phyloP scores from a whole-genome alignment of 345 rosid species.

The Moricandia moricandioides region DNA sequence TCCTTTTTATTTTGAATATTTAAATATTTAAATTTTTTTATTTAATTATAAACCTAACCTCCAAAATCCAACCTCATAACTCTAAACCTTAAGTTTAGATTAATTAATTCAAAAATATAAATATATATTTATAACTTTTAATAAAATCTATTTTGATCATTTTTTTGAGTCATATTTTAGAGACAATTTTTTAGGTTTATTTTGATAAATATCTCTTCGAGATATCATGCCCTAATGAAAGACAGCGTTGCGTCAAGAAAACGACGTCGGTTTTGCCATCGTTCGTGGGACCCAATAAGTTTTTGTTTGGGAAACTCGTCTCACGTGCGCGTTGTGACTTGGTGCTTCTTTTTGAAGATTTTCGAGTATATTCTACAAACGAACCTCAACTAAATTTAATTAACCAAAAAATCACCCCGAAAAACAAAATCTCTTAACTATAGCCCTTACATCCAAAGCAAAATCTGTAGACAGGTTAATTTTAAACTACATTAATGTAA shows the following conservation, averaged over 20 bases:
- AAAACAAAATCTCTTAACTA: not conserved
- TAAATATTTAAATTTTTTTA: too few relatives aligned
- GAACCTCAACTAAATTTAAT: slow-evolving; percentile 1
- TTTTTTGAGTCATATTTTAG: too few relatives aligned
- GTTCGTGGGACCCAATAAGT: slow-evolving; percentile 32
- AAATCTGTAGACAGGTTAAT: not conserved
- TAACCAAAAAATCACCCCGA: not conserved
- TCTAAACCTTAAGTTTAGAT: too few relatives aligned
- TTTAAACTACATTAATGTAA: not conserved
- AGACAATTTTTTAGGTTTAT: too few relatives aligned
- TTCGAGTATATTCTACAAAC: slow-evolving; percentile 20
- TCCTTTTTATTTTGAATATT: too few relatives aligned
- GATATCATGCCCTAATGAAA: too few relatives aligned
- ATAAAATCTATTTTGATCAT: too few relatives aligned
- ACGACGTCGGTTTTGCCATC: slow-evolving; percentile 28
- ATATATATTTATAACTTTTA: too few relatives aligned
- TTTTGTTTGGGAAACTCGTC: slow-evolving; percentile 27
- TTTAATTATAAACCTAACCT: too few relatives aligned
- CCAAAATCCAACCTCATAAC: too few relatives aligned
- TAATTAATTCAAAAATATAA: too few relatives aligned
- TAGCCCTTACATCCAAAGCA: not conserved
- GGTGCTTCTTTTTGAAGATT: slow-evolving; percentile 30
- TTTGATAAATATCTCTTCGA: too few relatives aligned
- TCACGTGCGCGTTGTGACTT: slow-evolving; percentile 43
- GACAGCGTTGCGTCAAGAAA: slow-evolving; percentile 33